Evolutionary conservation across 116 monocot species (phyloP), one percentile per base, ranked within the genome.

Genomic region (Papilionanthe hybrid): DNA sequence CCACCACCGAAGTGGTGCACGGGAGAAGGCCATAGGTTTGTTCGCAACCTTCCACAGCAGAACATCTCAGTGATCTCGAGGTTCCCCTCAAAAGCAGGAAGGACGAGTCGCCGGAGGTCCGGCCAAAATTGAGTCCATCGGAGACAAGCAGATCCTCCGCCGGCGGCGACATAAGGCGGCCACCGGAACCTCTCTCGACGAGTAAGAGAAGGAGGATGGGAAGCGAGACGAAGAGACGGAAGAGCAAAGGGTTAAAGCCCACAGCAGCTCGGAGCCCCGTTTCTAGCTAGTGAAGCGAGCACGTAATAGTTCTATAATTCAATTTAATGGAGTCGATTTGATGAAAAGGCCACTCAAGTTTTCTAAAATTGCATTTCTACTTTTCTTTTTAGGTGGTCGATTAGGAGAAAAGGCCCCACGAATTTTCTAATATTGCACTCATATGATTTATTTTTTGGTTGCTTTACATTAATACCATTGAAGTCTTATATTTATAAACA

Each of bases 11-110:
- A 22, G 85, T 87, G 47, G 94, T 94, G 89, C 97, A 97, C 11
- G 97, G 97, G 1, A 97, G 82, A 45, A 97, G 84, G 15, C 97
- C 97, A 53, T 97, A 97, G 4, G 94, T 91, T 83, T 92, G 84
- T 82, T 97, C 94, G 88, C 97, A 97, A 67, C 48, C 43, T 77
- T 75, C 81, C 77, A 49, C 73, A 25, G 79, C 60, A 0, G 28
- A 49, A 41, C 69, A 11, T 15, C 37, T 5, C 44, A 45, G 9
- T 9, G 72, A 57, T 53, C 58, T 27, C 29, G 27, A 20, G 50
- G 44, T 65, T 78, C 84, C 42, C 12, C 50, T 81, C 17, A 65
- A 69, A 65, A 86, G 73, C 11, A 57, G 47, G 58, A 74, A 77
- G 7, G 81, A 78, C 48, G 75, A 10, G 30, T 43, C 32, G 12